A percentile compares a stretch with the other conserved stretches of the same genome.
Evolutionary conservation across 768 basidiomycete species (phyloP).

Genomic region (Boletus huronensis): DNA sequence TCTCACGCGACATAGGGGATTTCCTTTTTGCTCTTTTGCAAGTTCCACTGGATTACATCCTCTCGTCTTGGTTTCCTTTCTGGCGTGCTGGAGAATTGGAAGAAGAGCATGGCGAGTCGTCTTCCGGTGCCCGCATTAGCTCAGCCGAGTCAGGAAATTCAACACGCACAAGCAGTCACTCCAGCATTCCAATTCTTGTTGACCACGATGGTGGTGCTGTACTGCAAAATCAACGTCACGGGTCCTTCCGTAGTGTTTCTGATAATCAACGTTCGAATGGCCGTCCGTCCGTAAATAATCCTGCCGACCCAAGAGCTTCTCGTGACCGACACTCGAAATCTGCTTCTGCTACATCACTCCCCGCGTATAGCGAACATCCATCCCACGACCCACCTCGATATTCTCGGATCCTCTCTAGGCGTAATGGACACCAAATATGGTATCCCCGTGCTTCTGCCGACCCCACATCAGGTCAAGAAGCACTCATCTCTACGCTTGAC

Average conservation of each 20-base stretch:
- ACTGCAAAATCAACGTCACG: constrained; percentile 7
- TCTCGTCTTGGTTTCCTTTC: constrained; percentile 29
- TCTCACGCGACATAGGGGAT: constrained; percentile 62
- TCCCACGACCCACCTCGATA: constrained; percentile 22
- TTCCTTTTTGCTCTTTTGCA: constrained; percentile 44
- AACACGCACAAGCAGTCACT: constrained; percentile 6
- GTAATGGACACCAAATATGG: constrained; percentile 50
- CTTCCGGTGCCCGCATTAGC: not conserved
- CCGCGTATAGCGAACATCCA: constrained; percentile 24
- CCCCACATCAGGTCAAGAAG: constrained; percentile 15
- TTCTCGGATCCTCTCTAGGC: constrained; percentile 18
- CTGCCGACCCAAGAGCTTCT: not conserved
- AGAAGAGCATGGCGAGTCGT: constrained; percentile 3
- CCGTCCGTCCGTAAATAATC: not conserved
- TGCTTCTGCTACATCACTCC: constrained; percentile 20
- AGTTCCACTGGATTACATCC: constrained; percentile 38
- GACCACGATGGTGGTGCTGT: constrained; percentile 2
- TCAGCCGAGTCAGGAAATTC: constrained; percentile 1
- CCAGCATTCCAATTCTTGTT: constrained; percentile 12
- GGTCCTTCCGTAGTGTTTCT: constrained; percentile 18
- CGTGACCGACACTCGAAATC: constrained; percentile 12
- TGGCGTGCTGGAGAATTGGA: constrained; percentile 17
- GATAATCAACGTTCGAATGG: constrained; percentile 10
- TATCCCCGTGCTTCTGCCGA: constrained; percentile 53
- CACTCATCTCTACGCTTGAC: constrained; percentile 3